Base-by-base conservation (phyloP, 2,329 filamentous ascomycete species). In the Nannizzia gypsea region DNA sequence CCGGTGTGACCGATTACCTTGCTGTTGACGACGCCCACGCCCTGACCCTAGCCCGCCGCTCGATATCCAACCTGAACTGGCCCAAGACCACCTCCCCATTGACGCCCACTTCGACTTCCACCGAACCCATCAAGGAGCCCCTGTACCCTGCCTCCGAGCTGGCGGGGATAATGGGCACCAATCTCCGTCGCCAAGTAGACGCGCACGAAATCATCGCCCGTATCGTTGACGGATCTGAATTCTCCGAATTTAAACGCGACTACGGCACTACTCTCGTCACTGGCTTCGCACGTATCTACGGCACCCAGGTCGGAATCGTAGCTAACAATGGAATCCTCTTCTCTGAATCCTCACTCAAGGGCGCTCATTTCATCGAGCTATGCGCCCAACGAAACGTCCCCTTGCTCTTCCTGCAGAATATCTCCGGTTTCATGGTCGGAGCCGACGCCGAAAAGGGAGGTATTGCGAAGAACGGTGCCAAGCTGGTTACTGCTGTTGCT, bases 351-450 rank as follows among this genome's bases (percentile, higher is more conserved):
- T 86, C 90, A 6, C 81, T 96, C 63, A 99, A 99, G 76, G 93
- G 91, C 38, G 90, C 93, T 0, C 93, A 99, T 76, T 99, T 99
- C 73, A 90, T 97, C 68, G 89, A 99, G 74, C 83, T 99, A 3
- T 97, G 92, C 77, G 82, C 87, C 31, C 90, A 96, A 74, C 87
- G 93, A 60, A 85, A 89, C 59, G 88, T 97, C 60, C 92, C 93
- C 0, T 79, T 97, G 8, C 81, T 97, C 57, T 97, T 97, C 76
- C 78, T 99, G 20, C 93, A 99, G 73, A 97, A 99, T 73, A 97
- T 99, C 71, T 87, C 86, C 4, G 93, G 93, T 48, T 99, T 99
- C 81, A 99, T 99, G 93, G 93, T 99, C 34, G 93, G 93, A 48
- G 83, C 84, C 17, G 89, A 93, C 67, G 90, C 92, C 0, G 93